phyloP scores from a whole-genome alignment of 768 basidiomycete genomes.

The Amanita polypyramis region DNA sequence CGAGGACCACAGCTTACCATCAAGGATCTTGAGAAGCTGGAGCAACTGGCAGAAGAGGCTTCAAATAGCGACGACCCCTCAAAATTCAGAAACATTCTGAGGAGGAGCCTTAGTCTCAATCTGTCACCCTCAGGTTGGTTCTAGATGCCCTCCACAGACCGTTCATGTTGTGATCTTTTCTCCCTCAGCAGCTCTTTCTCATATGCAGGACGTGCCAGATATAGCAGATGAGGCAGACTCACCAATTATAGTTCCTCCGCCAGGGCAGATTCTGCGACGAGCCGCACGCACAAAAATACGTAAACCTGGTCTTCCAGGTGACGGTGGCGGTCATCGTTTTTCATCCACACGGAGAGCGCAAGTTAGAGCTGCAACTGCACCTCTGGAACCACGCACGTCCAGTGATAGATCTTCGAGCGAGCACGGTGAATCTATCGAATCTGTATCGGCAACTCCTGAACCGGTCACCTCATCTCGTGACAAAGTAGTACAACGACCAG shows the following conservation, averaged over 20 bases:
- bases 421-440: slow-evolving; percentile 44
- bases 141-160: slow-evolving; percentile 8
- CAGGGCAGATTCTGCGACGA: slow-evolving; percentile 83
- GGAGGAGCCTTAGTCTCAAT: slow-evolving; percentile 84
- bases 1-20: slow-evolving; percentile 84
- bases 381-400: slow-evolving; percentile 44
- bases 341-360: slow-evolving; percentile 33
- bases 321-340: slow-evolving; percentile 81
- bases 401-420: slow-evolving; percentile 68
- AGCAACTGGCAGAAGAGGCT: slow-evolving; percentile 87
- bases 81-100: slow-evolving; percentile 65
- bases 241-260: slow-evolving; percentile 86
- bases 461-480: slow-evolving; percentile 40
- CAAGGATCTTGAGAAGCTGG: slow-evolving; percentile 87
- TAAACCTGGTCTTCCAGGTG: slow-evolving; percentile 66
- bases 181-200: slow-evolving; percentile 41
- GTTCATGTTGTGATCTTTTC: slow-evolving; percentile 11
- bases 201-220: slow-evolving; percentile 58
- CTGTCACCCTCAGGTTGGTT: slow-evolving; percentile 75
- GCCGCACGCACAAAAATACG: slow-evolving; percentile 93
- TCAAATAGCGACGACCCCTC: slow-evolving; percentile 74
- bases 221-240: slow-evolving; percentile 74
- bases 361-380: slow-evolving; percentile 17
- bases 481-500: slow-evolving; percentile 34
- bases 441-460: slow-evolving; percentile 20